Base-by-base conservation (phyloP, 305 asterid species). In the Salvia sclarea region DNA sequence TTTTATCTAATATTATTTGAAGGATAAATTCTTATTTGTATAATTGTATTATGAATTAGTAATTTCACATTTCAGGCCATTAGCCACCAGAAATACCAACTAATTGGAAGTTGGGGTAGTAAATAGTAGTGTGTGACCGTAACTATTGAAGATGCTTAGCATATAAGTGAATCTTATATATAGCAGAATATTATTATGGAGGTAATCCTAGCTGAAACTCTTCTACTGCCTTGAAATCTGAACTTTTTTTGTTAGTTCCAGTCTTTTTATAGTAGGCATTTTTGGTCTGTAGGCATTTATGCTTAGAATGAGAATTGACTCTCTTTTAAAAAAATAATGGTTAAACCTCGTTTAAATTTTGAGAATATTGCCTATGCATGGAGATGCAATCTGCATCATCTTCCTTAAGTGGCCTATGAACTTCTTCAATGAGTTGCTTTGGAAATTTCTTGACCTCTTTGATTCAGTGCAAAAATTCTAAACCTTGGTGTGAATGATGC, bases 41-140 rank as follows among this genome's bases (percentile, higher is more conserved):
- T 68, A n/a, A n/a, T n/a, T n/a, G n/a, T n/a, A n/a, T n/a, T 61
- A 60, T 61, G 43, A 61, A 64, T 0, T 45, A 47, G 47, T 38
- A 33, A 31, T 14, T 9, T n/a, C 0, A 28, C 45, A 18, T 55
- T 2, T 62, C 30, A 35, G 31, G 44, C 6, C 69, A 63, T 71
- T 41, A 54, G 43, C 65, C 8, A 50, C 40, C 5, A 8, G 30
- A 52, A n/a, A 38, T 38, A 25, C 38, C 56, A 48, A 47, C 55
- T 30, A 7, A 50, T 30, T 55, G 43, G 45, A 43, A 16, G 45
- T 24, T 18, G 63, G 24, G 50, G 35, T 14, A 66, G 49, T 53
- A 37, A 66, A 52, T 50, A 41, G 13, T 25, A 25, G 31, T 25
- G 43, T 7, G 12, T 16, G 11, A 56, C 17, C 2, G 31, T 25